Conservation (phyloP, 2,329 filamentous ascomycete genomes). For the Colletotrichum sp. region DNA sequence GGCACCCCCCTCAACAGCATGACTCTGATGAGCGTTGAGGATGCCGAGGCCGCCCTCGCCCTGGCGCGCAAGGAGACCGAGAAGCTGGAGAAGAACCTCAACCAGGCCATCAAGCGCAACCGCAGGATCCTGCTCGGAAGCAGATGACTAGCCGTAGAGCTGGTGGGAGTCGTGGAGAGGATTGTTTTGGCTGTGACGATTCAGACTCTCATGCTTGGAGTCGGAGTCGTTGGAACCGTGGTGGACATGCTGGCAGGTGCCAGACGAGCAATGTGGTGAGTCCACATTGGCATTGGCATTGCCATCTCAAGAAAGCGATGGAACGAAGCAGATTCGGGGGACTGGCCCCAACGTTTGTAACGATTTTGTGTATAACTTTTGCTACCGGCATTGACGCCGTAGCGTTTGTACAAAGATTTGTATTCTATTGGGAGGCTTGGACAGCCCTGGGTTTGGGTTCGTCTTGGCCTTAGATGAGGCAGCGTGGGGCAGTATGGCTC, state of each 20-base stretch:
- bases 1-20: conserved; percentile 48
- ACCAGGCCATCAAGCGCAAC: conserved; percentile 65
- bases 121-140: conserved; percentile 49
- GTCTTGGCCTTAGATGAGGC: background rate
- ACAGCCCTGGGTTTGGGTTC: background rate
- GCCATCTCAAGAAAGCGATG: background rate
- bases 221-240: conserved; percentile 20
- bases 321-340: background rate
- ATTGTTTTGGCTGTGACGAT: conserved; percentile 20
- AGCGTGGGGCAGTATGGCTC: background rate
- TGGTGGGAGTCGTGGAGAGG: conserved; percentile 6
- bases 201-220: conserved; percentile 21
- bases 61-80: conserved; percentile 65
- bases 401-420: background rate
- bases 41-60: conserved; percentile 62
- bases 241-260: conserved; percentile 13
- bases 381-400: background rate
- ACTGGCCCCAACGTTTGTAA: background rate
- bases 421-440: background rate
- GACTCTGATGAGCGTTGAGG: conserved; percentile 65
- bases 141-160: conserved; percentile 21
- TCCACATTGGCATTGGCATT: background rate
- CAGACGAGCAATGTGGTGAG: background rate
- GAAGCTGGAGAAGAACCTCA: conserved; percentile 65
- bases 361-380: background rate